Evolutionary conservation across 2,329 filamentous ascomycete species (phyloP).

Genomic region (Penicillium sp.): DNA sequence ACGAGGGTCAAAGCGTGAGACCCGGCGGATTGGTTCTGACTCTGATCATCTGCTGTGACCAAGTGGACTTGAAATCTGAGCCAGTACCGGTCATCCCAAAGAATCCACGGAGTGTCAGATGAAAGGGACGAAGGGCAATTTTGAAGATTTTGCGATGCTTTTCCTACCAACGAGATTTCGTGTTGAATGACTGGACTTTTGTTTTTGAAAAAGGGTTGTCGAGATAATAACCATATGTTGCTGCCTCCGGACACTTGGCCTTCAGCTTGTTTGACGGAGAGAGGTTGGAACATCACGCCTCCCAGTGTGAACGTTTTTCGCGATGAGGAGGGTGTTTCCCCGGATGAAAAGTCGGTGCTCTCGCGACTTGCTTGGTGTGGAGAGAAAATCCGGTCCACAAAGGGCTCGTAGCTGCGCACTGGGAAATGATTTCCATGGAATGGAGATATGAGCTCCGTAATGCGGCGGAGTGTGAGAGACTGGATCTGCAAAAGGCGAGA

Average conservation of each 20-base stretch:
- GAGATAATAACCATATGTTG: slow-evolving; percentile 35
- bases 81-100: slow-evolving; percentile 56
- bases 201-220: slow-evolving; percentile 32
- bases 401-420: slow-evolving; percentile 38
- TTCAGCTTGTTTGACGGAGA: slow-evolving; percentile 10
- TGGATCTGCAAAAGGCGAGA: slow-evolving; percentile 27
- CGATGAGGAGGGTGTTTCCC: slow-evolving; percentile 24
- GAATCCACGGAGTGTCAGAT: slow-evolving; percentile 24
- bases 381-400: slow-evolving; percentile 40
- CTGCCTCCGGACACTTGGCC: neutral
- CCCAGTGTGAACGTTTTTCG: slow-evolving; percentile 39
- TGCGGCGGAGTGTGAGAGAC: slow-evolving; percentile 42
- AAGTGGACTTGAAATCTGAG: slow-evolving; percentile 39
- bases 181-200: slow-evolving; percentile 18
- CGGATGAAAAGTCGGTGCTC: slow-evolving; percentile 17
- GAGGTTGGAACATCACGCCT: slow-evolving; percentile 45
- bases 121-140: neutral
- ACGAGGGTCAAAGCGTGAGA: slow-evolving; percentile 20
- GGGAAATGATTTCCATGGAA: slow-evolving; percentile 36
- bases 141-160: neutral
- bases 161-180: slow-evolving; percentile 11
- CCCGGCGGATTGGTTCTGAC: neutral
- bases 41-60: neutral
- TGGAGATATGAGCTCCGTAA: slow-evolving; percentile 48
- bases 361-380: neutral